Evolutionary conservation across 768 basidiomycete species (phyloP).

Genomic region (Naganishia friedmannii): DNA sequence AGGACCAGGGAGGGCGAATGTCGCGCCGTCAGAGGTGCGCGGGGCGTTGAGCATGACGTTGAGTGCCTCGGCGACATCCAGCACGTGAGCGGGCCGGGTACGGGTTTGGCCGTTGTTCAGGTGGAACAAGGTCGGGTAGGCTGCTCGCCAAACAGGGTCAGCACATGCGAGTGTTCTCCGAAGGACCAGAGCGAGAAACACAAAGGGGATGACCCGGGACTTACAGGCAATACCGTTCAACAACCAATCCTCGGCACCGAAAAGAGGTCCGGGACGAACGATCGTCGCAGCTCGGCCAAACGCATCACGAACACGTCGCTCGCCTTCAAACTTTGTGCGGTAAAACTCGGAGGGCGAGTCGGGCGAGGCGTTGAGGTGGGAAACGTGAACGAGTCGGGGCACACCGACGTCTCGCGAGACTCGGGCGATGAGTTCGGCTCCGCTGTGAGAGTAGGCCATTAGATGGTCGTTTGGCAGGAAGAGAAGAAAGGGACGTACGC

Average conservation of each 20-base stretch:
- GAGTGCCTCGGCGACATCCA: constrained; percentile 90
- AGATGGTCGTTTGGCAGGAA: too few species aligned
- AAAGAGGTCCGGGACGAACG: constrained; percentile 78
- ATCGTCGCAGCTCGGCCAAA: constrained; percentile 79
- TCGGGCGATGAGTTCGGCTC: constrained; percentile 80
- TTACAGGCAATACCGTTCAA: constrained; percentile 86
- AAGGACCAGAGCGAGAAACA: too few species aligned
- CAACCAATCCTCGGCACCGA: constrained; percentile 90
- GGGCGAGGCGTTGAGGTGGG: constrained; percentile 83
- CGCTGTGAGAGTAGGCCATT: constrained; percentile 52
- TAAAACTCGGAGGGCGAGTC: constrained; percentile 79
- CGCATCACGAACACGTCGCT: constrained; percentile 74
- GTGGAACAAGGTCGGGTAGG: constrained; percentile 90
- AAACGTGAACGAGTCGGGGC: constrained; percentile 83
- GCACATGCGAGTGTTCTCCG: too few species aligned
- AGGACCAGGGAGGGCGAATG: constrained; percentile 81
- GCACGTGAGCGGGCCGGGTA: constrained; percentile 86
- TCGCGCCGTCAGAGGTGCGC: constrained; percentile 57
- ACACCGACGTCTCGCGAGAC: constrained; percentile 75
- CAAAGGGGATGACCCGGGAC: too few species aligned
- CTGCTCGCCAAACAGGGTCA: constrained; percentile 53
- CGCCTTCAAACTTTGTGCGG: constrained; percentile 83
- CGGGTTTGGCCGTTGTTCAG: constrained; percentile 82
- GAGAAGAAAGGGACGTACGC: constrained; percentile 44
- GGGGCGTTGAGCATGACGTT: constrained; percentile 69